These are phyloP conservation scores for Trichophyton simii DNA, from an alignment of 2,329 filamentous ascomycete species.

Conservation along the genomic window DNA sequence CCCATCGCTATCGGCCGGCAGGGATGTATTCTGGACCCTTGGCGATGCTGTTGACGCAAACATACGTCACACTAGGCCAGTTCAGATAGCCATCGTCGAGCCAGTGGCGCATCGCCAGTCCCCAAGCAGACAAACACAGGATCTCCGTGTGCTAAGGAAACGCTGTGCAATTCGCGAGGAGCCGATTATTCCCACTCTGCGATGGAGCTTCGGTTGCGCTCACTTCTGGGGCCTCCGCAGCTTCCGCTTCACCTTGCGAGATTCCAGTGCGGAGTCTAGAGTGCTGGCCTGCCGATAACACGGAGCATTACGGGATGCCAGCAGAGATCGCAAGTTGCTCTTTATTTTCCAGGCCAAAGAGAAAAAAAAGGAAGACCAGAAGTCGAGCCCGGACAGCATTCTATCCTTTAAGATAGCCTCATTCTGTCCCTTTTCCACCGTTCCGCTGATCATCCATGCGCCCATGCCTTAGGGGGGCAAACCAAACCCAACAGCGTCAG, in stretches of 20 bases:
- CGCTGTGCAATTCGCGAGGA: not conserved
- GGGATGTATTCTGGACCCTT: not conserved
- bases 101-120: not conserved
- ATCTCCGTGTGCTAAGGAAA: not conserved
- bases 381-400: too few relatives aligned
- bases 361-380: too few relatives aligned
- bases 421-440: not conserved
- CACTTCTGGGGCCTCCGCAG: not conserved
- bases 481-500: not conserved
- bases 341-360: too few relatives aligned
- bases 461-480: not conserved
- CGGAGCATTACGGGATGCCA: not conserved
- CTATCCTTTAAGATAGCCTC: not conserved
- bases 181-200: not conserved
- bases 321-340: too few relatives aligned
- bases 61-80: constrained; percentile 2
- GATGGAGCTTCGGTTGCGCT: not conserved
- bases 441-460: not conserved
- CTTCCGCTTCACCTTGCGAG: not conserved
- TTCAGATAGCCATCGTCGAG: not conserved
- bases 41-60: not conserved
- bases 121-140: not conserved
- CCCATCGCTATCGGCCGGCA: not conserved
- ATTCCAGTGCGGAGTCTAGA: not conserved
- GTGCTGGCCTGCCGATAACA: not conserved